Evolutionary conservation across 371 early-diverging fungal genomes (phyloP).

Genomic region (Mucor velutinosus): DNA sequence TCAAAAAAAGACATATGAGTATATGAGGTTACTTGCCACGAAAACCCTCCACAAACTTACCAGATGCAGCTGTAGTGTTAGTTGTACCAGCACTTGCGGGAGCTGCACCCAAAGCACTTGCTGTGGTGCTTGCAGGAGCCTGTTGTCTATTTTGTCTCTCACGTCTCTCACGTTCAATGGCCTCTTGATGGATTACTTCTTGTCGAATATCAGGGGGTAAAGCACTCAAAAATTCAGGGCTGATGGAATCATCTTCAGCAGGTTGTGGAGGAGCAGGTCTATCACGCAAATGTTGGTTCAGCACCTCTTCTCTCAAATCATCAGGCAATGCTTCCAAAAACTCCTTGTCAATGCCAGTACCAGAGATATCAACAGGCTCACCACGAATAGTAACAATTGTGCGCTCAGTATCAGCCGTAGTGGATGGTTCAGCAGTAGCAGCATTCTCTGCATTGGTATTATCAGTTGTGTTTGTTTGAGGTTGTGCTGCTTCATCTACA

Average conservation of each 20-base stretch:
- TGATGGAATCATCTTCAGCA: constrained; percentile 55
- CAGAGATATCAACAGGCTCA: constrained; percentile 84
- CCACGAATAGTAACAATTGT: constrained; percentile 56
- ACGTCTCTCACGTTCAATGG: constrained; percentile 58
- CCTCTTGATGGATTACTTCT: constrained; percentile 73
- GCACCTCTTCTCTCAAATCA: constrained; percentile 91
- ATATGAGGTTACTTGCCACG: neutral
- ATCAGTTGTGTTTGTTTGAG: constrained; percentile 79
- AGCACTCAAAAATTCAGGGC: constrained; percentile 78
- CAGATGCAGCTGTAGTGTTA: neutral
- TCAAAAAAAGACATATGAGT: neutral
- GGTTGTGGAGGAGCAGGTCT: constrained; percentile 20
- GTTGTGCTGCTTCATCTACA: constrained; percentile 52
- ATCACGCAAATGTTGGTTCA: constrained; percentile 64
- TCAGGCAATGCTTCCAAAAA: constrained; percentile 96
- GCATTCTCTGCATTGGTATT: constrained; percentile 80
- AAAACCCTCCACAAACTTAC: neutral
- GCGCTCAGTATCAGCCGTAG: constrained; percentile 15
- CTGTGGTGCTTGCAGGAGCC: constrained; percentile 22
- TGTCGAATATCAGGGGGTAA: constrained; percentile 82
- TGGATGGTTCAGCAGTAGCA: neutral
- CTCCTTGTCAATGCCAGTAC: constrained; percentile 92
- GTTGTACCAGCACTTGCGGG: neutral
- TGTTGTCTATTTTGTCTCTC: constrained; percentile 43
- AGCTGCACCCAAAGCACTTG: constrained; percentile 7